These are phyloP conservation scores for Leishmania arabica DNA, from an alignment of 208 protist genomes.

Conservation along the genomic window DNA sequence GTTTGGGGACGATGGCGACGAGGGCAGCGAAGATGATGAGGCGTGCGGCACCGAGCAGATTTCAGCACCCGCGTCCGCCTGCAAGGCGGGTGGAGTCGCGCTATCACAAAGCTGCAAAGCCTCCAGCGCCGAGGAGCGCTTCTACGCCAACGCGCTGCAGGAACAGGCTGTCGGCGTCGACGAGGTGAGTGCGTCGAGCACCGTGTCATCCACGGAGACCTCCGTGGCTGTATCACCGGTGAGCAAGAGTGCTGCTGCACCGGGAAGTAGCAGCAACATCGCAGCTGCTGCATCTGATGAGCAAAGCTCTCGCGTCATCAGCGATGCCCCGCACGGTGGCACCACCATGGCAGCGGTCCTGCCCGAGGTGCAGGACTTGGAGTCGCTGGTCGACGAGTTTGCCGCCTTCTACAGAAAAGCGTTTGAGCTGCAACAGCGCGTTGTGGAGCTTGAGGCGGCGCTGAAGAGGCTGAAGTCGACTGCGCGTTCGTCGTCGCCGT, in stretches of 20 bases:
- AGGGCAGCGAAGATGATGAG: slow-evolving; percentile 8
- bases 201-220: slow-evolving; percentile 7
- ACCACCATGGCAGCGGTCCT: slow-evolving; percentile 19
- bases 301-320: neutral
- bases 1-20: slow-evolving; percentile 27
- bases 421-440: slow-evolving; percentile 39
- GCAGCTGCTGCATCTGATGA: neutral
- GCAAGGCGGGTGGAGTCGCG: neutral
- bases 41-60: neutral
- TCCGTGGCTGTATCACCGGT: slow-evolving; percentile 1
- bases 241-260: neutral
- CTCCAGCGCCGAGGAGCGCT: slow-evolving; percentile 28
- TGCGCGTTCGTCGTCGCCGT: neutral
- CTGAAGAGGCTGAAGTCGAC: slow-evolving; percentile 15
- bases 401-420: slow-evolving; percentile 48
- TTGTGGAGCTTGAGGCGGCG: slow-evolving; percentile 48
- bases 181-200: slow-evolving; percentile 23
- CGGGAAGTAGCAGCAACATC: neutral
- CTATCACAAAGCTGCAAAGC: neutral
- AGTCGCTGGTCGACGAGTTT: slow-evolving; percentile 80
- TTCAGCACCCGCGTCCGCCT: neutral
- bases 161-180: slow-evolving; percentile 35
- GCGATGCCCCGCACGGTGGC: neutral
- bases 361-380: slow-evolving; percentile 66
- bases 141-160: slow-evolving; percentile 47